These are phyloP conservation scores for Papilionanthe hybrid DNA, from an alignment of 116 monocot genomes.

Conservation along the genomic window DNA sequence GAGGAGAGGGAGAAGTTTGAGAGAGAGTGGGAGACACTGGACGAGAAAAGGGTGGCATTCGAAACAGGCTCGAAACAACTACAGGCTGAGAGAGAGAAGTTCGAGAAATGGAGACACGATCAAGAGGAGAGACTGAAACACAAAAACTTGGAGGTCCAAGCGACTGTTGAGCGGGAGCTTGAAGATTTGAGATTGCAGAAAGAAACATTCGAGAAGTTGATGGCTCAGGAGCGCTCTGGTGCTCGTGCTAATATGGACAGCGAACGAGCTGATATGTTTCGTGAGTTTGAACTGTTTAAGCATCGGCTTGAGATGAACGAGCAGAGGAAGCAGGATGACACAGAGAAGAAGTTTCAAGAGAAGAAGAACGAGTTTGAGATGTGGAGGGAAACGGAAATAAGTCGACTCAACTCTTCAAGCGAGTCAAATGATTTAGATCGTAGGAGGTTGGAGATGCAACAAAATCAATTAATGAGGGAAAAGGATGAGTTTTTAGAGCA, in stretches of 20 bases:
- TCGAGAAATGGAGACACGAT: slow-evolving; percentile 57
- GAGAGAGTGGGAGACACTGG: slow-evolving; percentile 77
- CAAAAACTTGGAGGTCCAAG: slow-evolving; percentile 27
- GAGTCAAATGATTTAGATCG: slow-evolving; percentile 47
- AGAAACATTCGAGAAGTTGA: slow-evolving; percentile 65
- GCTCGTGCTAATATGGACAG: slow-evolving; percentile 45
- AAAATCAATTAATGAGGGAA: slow-evolving; percentile 55
- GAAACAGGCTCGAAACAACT: slow-evolving; percentile 39
- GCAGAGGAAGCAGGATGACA: slow-evolving; percentile 49
- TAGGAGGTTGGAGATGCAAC: slow-evolving; percentile 53
- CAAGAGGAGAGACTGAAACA: slow-evolving; percentile 66
- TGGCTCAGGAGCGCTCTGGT: slow-evolving; percentile 50
- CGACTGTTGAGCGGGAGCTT: slow-evolving; percentile 37
- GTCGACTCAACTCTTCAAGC: slow-evolving; percentile 40
- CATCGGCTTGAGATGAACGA: slow-evolving; percentile 82
- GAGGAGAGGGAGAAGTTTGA: slow-evolving; percentile 78
- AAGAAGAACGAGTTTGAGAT: slow-evolving; percentile 57
- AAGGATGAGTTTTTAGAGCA: slow-evolving; percentile 37
- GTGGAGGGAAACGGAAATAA: slow-evolving; percentile 43
- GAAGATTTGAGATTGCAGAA: slow-evolving; percentile 62
- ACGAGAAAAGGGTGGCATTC: slow-evolving; percentile 60
- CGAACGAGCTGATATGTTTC: slow-evolving; percentile 53
- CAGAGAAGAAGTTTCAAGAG: slow-evolving; percentile 47
- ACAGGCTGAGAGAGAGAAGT: slow-evolving; percentile 43
- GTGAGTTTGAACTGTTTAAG: slow-evolving; percentile 55